These are phyloP conservation scores for Lentinus tigrinus DNA, from an alignment of 768 basidiomycete species.

Conservation along the genomic window DNA sequence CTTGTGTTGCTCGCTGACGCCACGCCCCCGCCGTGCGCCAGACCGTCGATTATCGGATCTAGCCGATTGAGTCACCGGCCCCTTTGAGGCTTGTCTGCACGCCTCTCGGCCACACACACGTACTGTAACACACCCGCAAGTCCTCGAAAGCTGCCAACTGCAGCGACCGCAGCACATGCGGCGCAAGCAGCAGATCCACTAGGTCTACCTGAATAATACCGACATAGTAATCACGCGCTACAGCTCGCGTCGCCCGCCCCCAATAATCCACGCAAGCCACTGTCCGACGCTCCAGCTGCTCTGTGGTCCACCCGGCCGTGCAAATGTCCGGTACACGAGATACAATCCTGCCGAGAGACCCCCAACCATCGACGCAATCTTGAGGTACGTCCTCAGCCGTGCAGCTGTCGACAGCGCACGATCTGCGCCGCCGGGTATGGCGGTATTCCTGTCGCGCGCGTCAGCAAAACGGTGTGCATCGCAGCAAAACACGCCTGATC, in stretches of 20 bases:
- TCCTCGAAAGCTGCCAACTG: not conserved
- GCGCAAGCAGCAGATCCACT: not conserved
- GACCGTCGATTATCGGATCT: conserved; percentile 24
- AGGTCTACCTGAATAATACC: not conserved
- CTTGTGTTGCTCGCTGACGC: conserved; percentile 16
- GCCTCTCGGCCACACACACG: not conserved
- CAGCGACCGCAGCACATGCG: not conserved
- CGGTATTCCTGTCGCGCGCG: conserved; percentile 24
- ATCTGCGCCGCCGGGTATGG: conserved; percentile 73
- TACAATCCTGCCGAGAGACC: conserved; percentile 72
- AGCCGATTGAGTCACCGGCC: conserved; percentile 11
- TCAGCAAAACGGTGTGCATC: conserved; percentile 9
- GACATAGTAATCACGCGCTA: conserved; percentile 19
- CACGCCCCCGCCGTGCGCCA: conserved; percentile 28
- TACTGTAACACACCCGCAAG: too few relatives aligned
- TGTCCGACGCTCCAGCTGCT: conserved; percentile 51
- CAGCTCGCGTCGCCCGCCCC: conserved; percentile 43
- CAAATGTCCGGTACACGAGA: conserved; percentile 66
- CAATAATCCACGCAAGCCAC: conserved; percentile 69
- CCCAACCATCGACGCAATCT: conserved; percentile 69
- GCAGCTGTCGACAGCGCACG: conserved; percentile 70
- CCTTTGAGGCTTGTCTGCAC: not conserved
- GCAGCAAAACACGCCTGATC: conserved; percentile 6
- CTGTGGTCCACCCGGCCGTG: conserved; percentile 57
- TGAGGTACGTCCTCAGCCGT: conserved; percentile 70